Percentiles rank a stretch among this genome's conserved stretches.
Conservation (phyloP, 257 asterid species). For the Solanum microdontum region DNA sequence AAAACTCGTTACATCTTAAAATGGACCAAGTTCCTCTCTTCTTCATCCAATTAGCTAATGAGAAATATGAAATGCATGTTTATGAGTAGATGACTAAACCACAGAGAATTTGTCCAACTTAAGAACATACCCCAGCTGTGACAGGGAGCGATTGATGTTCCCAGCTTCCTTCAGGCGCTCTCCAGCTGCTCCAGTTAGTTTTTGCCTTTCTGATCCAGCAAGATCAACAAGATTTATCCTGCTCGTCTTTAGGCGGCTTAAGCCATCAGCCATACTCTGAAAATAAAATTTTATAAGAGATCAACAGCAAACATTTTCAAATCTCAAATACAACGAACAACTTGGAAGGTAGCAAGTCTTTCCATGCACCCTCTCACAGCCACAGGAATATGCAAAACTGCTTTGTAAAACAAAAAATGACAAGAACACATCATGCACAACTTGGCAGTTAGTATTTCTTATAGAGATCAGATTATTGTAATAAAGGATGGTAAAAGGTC, state of each 20-base stretch:
- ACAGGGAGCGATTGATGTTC: conserved; percentile 93
- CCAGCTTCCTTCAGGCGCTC: conserved; percentile 99
- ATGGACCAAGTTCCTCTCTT: not conserved
- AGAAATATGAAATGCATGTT: not conserved
- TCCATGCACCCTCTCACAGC: not conserved
- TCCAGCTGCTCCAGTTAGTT: conserved; percentile 99
- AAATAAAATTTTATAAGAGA: conserved; percentile 6
- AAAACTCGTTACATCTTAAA: not conserved
- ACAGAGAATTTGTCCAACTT: not conserved
- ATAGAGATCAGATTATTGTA: not conserved
- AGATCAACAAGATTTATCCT: conserved; percentile 96
- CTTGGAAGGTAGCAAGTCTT: not conserved
- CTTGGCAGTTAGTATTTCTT: not conserved
- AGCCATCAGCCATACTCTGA: conserved; percentile 81
- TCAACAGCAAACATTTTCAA: not conserved
- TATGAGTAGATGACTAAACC: not conserved
- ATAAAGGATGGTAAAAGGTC: not conserved
- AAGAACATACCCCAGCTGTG: conserved; percentile 81
- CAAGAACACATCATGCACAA: not conserved
- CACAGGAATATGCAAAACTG: not conserved
- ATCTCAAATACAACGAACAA: not conserved
- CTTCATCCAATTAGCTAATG: not conserved
- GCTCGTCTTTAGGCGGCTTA: conserved; percentile 72
- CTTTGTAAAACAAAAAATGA: not conserved
- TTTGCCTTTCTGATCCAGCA: conserved; percentile 99